Conservation (phyloP, 1,284 basidiomycete genomes). For the Caloboletus firmus region DNA sequence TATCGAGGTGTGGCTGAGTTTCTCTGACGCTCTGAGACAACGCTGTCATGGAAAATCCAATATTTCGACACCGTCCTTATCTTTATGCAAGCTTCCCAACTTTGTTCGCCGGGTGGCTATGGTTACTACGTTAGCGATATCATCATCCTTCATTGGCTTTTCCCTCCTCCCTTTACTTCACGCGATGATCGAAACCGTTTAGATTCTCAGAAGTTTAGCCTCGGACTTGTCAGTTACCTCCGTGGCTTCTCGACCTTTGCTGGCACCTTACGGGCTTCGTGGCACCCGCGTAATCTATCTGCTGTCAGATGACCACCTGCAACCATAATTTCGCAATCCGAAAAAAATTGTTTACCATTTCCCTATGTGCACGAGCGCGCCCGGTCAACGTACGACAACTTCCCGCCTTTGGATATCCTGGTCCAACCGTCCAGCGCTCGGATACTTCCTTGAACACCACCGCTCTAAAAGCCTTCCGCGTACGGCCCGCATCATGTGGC, state of each 20-base stretch:
- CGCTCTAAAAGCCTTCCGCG: conserved; percentile 22
- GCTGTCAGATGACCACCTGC: conserved; percentile 27
- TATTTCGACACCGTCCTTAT: conserved; percentile 25
- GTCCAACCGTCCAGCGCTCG: conserved; percentile 16
- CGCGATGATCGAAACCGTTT: conserved; percentile 30
- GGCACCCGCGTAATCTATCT: conserved; percentile 26
- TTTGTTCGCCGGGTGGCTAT: conserved; percentile 8
- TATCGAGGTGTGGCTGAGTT: background rate
- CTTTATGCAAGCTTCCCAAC: conserved; percentile 18
- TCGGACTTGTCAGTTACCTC: conserved; percentile 37
- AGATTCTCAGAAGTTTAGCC: conserved; percentile 33
- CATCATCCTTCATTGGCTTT: conserved; percentile 6
- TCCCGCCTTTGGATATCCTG: conserved; percentile 27
- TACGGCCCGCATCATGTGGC: conserved; percentile 24
- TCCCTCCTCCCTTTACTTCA: conserved; percentile 19
- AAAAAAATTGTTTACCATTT: conserved; percentile 17
- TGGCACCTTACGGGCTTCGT: conserved; percentile 29
- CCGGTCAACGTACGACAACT: conserved; percentile 21
- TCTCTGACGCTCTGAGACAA: conserved; percentile 1
- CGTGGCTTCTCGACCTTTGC: conserved; percentile 33
- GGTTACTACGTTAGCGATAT: conserved; percentile 21
- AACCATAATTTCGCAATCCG: conserved; percentile 11
- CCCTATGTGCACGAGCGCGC: conserved; percentile 19
- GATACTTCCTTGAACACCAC: conserved; percentile 23
- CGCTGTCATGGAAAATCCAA: conserved; percentile 17